These are phyloP conservation scores for Phycomyces blakesleeanus DNA, from an alignment of 192 early-diverging fungal genomes.

Conservation along the genomic window DNA sequence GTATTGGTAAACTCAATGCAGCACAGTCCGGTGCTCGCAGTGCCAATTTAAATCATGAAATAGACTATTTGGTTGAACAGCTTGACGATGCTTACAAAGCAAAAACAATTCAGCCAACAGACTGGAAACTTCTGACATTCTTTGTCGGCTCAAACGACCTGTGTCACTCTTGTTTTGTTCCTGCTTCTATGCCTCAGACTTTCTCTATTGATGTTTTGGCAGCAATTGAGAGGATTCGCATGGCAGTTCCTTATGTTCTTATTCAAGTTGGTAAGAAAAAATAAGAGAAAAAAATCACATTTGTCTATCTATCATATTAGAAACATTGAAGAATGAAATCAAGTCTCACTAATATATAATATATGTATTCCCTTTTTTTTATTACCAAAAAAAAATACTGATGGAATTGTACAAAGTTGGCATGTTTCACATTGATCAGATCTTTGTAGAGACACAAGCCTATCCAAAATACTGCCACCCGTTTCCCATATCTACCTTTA, in stretches of 20 bases:
- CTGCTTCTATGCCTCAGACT: slow-evolving; percentile 10
- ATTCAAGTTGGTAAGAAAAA: slow-evolving; percentile 41
- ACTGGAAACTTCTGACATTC: slow-evolving; percentile 51
- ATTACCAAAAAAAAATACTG: too few relatives aligned
- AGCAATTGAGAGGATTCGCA: slow-evolving; percentile 34
- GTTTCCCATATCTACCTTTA: slow-evolving; percentile 29
- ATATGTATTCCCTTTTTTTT: too few relatives aligned
- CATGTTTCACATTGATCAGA: slow-evolving; percentile 25
- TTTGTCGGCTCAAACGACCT: slow-evolving; percentile 61
- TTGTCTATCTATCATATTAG: too few relatives aligned
- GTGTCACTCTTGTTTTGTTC: slow-evolving; percentile 40
- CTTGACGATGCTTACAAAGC: slow-evolving; percentile 27
- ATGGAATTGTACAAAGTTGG: slow-evolving; percentile 25
- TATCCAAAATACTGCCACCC: slow-evolving; percentile 25
- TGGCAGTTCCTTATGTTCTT: slow-evolving; percentile 38
- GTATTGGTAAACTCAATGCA: slow-evolving; percentile 41
- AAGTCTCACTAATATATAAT: too few relatives aligned
- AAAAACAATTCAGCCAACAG: slow-evolving; percentile 17
- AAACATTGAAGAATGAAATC: too few relatives aligned
- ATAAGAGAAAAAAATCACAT: slow-evolving; percentile 6
- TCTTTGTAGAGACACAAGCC: slow-evolving; percentile 34
- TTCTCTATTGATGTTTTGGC: slow-evolving; percentile 28
- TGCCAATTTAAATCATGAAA: slow-evolving; percentile 39
- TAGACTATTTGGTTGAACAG: slow-evolving; percentile 41
- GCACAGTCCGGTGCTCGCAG: slow-evolving; percentile 53